Base-by-base conservation (phyloP, 2,329 filamentous ascomycete species). In the Tetracladium maxilliforme region DNA sequence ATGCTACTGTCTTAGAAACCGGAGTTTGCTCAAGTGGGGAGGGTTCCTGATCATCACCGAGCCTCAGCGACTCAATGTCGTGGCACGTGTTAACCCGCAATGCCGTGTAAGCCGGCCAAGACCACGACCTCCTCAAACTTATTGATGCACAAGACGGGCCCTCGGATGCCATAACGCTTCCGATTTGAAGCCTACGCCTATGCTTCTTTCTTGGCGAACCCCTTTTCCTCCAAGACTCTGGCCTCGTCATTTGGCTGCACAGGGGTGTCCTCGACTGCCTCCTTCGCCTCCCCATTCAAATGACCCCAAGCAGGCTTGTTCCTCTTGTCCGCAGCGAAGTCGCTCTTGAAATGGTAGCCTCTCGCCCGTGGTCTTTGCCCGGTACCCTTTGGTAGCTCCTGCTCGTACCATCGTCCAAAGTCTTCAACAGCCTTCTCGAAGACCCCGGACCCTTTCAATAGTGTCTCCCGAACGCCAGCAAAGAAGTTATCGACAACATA, bases 331-430 rank as follows among this genome's bases (percentile, higher is more conserved):
- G 65, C 64, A 0, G 69, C 35, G 1, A 40, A 73, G 23, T 72
- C 65, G 25, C 70, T 69, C 48, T 79, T 83, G 47, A 75, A 79
- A 42, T 92, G 79, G 41, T 92, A 92, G 2, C 84, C 84, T 40
- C 84, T 64, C 18, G 79, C 62, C 47, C 82, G 65, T 7, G 90
- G 90, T 7, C 86, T 72, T 39, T 76, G 60, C 0, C 84, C 87
- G 1, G 71, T 82, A 19, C 75, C 76, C 21, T 64, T 57, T 0
- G 87, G 87, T 16, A 95, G 45, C 9, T 73, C 62, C 1, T 67
- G 44, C 36, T 79, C 77, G 43, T 94, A 95, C 4, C 45, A 43
- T 6, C 41, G 40, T 5, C 33, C 33, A 31, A 75, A 75, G 7
- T 31, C 37, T 5, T 42, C 37, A 16, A 42, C 48, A 15, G 47